phyloP scores from a whole-genome alignment of 768 basidiomycete species.

The Mrakia frigida region DNA sequence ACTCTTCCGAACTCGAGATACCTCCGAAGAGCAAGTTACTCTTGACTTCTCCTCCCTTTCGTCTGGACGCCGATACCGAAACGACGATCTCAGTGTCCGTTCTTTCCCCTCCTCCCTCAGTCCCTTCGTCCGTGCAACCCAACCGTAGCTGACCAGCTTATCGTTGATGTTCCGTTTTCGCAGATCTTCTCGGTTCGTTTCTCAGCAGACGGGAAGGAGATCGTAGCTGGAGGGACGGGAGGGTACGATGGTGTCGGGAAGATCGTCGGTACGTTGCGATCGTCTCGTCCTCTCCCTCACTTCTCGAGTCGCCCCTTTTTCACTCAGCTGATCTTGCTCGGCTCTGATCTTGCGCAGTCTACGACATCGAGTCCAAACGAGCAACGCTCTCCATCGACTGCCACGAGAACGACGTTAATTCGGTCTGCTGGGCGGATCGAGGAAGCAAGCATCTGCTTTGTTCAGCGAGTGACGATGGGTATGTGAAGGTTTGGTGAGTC shows the following conservation, averaged over 20 bases:
- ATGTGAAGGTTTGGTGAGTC: conserved; percentile 73
- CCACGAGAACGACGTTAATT: conserved; percentile 87
- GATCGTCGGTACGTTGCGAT: conserved; percentile 31
- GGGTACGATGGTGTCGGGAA: conserved; percentile 33
- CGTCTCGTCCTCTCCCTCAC: neutral
- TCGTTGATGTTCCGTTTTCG: neutral
- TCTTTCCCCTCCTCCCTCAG: conserved; percentile 46
- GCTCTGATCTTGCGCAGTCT: conserved; percentile 70
- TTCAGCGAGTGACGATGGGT: conserved; percentile 90
- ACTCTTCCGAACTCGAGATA: conserved; percentile 41
- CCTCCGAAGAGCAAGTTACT: neutral
- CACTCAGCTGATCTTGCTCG: neutral
- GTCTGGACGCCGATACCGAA: conserved; percentile 11
- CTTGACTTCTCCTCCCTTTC: conserved; percentile 35
- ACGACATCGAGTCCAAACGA: conserved; percentile 75
- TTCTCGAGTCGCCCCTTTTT: neutral
- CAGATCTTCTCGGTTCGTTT: conserved; percentile 93
- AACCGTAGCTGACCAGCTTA: too few species aligned
- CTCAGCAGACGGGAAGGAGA: conserved; percentile 91
- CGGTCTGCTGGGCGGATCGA: conserved; percentile 88
- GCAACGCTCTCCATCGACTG: conserved; percentile 81
- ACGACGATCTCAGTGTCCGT: conserved; percentile 15
- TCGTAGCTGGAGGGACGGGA: conserved; percentile 77
- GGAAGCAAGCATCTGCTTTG: conserved; percentile 88
- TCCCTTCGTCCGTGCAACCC: too few species aligned